phyloP scores from a whole-genome alignment of 73 alveolate species.

The Paramecium sexaurelia region DNA sequence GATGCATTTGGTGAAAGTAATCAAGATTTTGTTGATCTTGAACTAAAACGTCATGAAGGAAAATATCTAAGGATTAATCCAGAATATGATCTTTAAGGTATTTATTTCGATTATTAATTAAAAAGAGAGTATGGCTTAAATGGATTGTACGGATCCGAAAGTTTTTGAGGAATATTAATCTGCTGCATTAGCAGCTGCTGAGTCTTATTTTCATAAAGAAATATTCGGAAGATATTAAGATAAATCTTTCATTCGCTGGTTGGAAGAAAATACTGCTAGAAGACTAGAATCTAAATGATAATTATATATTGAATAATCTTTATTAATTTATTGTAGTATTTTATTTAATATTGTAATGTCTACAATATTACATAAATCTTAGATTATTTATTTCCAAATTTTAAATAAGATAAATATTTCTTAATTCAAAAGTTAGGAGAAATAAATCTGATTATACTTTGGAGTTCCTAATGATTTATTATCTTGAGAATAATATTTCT shows the following conservation, averaged over 20 bases:
- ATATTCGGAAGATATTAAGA: constrained; percentile 55
- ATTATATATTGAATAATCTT: not conserved
- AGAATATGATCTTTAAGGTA: constrained; percentile 38
- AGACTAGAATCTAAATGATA: constrained; percentile 31
- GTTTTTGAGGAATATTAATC: constrained; percentile 37
- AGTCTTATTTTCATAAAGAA: constrained; percentile 9
- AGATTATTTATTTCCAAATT: too few species aligned
- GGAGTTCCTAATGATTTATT: too few species aligned
- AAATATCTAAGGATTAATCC: constrained; percentile 57
- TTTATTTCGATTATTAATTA: not conserved
- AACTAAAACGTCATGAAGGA: constrained; percentile 34
- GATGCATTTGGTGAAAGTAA: constrained; percentile 61
- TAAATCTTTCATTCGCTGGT: constrained; percentile 45
- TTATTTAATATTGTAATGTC: too few species aligned
- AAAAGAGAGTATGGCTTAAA: constrained; percentile 31
- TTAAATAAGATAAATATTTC: too few species aligned
- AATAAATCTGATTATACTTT: too few species aligned
- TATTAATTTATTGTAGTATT: too few species aligned
- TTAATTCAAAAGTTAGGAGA: too few species aligned
- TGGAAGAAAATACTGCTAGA: constrained; percentile 56
- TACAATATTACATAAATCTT: too few species aligned
- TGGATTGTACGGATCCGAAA: constrained; percentile 65
- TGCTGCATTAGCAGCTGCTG: constrained; percentile 40
- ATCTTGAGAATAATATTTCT: too few species aligned
- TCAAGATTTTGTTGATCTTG: constrained; percentile 62